A percentile compares a stretch with the other conserved stretches of the same genome.
phyloP scores from a whole-genome alignment of 164 flowering plant species.

The Sextonia rubra region DNA sequence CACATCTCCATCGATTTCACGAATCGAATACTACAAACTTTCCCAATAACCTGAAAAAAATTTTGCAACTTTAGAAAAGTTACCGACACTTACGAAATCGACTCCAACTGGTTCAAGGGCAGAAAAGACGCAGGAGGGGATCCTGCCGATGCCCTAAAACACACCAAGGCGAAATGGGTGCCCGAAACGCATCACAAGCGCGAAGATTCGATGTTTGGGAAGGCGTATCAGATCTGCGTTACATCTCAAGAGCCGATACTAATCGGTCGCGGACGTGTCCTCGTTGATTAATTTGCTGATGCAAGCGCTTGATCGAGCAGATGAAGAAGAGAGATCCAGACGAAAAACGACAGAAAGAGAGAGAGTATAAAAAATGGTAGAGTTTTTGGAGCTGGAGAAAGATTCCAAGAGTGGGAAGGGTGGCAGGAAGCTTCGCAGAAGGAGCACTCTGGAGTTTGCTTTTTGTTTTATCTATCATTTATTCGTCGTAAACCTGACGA shows the following conservation, averaged over 20 bases:
- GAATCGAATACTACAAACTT: neutral
- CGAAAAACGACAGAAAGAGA: neutral
- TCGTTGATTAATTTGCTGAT: too few species aligned
- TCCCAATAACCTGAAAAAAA: neutral
- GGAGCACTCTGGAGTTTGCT: too few species aligned
- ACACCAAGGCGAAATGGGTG: neutral
- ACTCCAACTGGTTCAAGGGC: neutral
- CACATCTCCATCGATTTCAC: too few species aligned
- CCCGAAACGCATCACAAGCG: neutral
- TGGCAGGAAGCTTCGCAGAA: neutral
- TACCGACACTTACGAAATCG: neutral
- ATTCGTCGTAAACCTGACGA: too few species aligned
- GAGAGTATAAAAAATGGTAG: too few species aligned
- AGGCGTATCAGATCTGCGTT: neutral
- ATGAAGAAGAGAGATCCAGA: neutral
- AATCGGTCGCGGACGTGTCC: neutral
- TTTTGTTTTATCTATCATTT: too few species aligned
- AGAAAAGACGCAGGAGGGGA: neutral
- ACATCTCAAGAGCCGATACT: neutral
- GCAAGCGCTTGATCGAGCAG: neutral
- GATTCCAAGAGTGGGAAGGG: neutral
- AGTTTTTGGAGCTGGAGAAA: neutral
- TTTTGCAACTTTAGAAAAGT: neutral
- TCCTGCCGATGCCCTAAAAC: neutral
- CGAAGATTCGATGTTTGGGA: neutral